Evolutionary conservation across 2,329 filamentous ascomycete species (phyloP), one percentile per base, ranked within the genome.

Genomic region (Graphiopsis chlorocephala): DNA sequence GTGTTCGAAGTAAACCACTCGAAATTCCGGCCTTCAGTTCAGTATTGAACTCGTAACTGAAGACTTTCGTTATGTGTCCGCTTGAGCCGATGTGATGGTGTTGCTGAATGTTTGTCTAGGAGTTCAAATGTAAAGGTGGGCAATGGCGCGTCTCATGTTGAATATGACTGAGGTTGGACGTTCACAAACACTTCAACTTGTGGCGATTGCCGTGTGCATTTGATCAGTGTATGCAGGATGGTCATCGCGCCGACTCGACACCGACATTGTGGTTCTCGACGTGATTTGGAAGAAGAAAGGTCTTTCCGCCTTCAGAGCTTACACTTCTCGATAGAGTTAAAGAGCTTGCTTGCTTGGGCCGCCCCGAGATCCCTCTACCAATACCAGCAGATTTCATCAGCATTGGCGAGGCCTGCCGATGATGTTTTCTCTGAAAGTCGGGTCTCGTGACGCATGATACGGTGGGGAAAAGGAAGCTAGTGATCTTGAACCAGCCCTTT

Each of bases 311-410:
- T 60, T 48, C 7, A 42, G 57, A 17, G 26, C 25, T 23, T 47
- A 8, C 57, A 60, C 57, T 31, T n/a, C 57, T 47, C 26, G 38
- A 60, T 47, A 48, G n/a, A 48, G 57, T 60, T 48, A 45, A 28
- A 47, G 17, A 53, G 26, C 50, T 53, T 53, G 17, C 26, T 31
- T 31, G 50, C 17, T 53, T 29, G n/a, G 38, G 38, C 38, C 38
- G 38, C 38, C 38, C 38, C 38, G n/a, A 10, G 10, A 12, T 45
- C 38, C 38, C 8, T 45, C 38, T 45, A 20, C 38, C 38, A 45
- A 23, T 45, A 45, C 38, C 38, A 45, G 38, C n/a, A 45, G 38
- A 45, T 45, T 45, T 45, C 38, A 11, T 45, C 38, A 45, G 38
- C 17, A 25, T 28, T 10, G 8, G 47, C 25, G 23, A 50, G 47